A percentile compares a stretch with the other conserved stretches of the same genome.
phyloP scores from a whole-genome alignment of 345 rosid species.

The Theobroma cacao region DNA sequence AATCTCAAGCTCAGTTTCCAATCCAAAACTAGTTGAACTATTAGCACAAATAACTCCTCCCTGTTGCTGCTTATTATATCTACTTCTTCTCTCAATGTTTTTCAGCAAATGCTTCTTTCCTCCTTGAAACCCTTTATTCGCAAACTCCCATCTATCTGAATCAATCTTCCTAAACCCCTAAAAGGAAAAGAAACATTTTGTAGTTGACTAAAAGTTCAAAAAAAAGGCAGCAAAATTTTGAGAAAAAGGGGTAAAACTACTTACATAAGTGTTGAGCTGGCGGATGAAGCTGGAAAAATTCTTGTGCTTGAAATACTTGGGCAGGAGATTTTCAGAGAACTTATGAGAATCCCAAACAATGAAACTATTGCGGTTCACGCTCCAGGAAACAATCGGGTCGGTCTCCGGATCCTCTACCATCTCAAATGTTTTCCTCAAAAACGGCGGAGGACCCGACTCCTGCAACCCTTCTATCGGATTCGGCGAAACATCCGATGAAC shows the following conservation, averaged over 20 bases:
- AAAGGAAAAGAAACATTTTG: not conserved
- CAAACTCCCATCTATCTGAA: constrained; percentile 66
- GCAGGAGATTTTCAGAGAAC: constrained; percentile 46
- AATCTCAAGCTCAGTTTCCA: constrained; percentile 34
- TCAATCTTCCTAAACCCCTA: constrained; percentile 72
- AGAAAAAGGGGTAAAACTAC: constrained; percentile 10
- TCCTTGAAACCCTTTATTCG: constrained; percentile 52
- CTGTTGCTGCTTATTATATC: constrained; percentile 31
- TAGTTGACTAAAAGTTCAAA: not conserved
- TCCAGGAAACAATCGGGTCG: constrained; percentile 54
- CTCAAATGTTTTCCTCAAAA: constrained; percentile 51
- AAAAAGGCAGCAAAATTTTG: no score
- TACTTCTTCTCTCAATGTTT: constrained; percentile 52
- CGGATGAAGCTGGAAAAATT: constrained; percentile 78
- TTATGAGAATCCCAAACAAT: constrained; percentile 52
- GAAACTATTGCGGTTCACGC: constrained; percentile 44
- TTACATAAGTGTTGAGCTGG: constrained; percentile 71
- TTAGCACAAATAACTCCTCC: not conserved
- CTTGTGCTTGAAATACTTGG: constrained; percentile 66
- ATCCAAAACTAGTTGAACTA: constrained; percentile 5
- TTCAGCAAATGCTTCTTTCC: constrained; percentile 63
- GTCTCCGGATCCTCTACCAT: constrained; percentile 56
- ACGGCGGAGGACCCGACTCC: constrained; percentile 58
- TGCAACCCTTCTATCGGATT: constrained; percentile 57
- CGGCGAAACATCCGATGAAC: constrained; percentile 31